phyloP scores from a whole-genome alignment of 306 rosid species.

The Vigna trinervia region DNA sequence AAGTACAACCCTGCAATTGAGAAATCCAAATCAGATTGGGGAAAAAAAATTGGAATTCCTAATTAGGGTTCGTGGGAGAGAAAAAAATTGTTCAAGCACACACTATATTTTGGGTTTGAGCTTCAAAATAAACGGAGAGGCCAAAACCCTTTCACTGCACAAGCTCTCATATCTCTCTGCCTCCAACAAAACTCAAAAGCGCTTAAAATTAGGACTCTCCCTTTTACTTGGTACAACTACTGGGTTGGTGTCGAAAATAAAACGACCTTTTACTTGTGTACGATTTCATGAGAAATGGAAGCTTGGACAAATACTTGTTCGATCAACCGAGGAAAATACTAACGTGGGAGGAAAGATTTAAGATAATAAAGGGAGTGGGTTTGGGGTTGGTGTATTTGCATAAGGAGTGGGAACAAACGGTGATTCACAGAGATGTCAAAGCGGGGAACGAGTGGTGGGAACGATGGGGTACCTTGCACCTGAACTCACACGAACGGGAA shows the following conservation, averaged over 20 bases:
- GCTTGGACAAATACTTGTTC: slow-evolving; percentile 63
- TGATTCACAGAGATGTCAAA: slow-evolving; percentile 70
- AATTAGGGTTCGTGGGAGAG: no score
- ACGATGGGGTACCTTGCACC: slow-evolving; percentile 72
- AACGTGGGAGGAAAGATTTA: slow-evolving; percentile 66
- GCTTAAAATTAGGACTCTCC: slow-evolving; percentile 46
- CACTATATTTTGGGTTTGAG: slow-evolving; percentile 70
- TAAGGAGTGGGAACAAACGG: slow-evolving; percentile 72
- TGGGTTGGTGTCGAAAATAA: slow-evolving; percentile 65
- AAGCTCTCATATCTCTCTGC: slow-evolving; percentile 55
- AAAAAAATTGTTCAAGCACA: slow-evolving; percentile 35
- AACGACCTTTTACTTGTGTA: slow-evolving; percentile 60
- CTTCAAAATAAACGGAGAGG: slow-evolving; percentile 61
- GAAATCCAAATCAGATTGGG: no score
- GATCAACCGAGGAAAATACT: slow-evolving; percentile 44
- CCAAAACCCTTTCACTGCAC: slow-evolving; percentile 48
- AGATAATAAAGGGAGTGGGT: slow-evolving; percentile 66
- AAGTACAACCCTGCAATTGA: no score
- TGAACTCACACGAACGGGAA: slow-evolving; percentile 64
- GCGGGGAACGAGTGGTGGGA: slow-evolving; percentile 74
- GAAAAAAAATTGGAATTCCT: no score
- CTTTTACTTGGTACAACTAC: slow-evolving; percentile 57
- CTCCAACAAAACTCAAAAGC: background rate
- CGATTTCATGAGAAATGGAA: slow-evolving; percentile 68
- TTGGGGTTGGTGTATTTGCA: slow-evolving; percentile 62